Percentiles rank a stretch among this genome's conserved stretches.
Conservation (phyloP, 257 asterid species). For the Ophiorrhiza pumila region DNA sequence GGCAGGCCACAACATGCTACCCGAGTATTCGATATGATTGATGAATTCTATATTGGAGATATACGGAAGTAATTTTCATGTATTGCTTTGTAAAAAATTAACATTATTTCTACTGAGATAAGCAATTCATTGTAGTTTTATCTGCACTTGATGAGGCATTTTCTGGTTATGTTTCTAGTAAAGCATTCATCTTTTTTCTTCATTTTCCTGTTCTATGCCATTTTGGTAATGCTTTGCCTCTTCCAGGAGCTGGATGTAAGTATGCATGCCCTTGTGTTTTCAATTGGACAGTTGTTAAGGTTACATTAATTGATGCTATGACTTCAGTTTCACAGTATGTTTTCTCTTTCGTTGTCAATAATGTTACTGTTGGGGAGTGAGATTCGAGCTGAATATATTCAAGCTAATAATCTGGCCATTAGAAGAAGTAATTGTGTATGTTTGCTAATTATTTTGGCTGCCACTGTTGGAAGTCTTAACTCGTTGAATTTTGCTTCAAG, state of each 20-base stretch:
- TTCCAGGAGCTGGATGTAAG: too few relatives aligned
- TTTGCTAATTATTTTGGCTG: not conserved
- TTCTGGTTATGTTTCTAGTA: not conserved
- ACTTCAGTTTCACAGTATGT: too few relatives aligned
- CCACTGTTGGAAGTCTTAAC: not conserved
- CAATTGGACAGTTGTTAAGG: not conserved
- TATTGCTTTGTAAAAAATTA: constrained; percentile 11
- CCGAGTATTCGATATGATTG: constrained; percentile 84
- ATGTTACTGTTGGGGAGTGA: not conserved
- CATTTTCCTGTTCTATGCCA: not conserved
- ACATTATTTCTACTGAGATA: constrained; percentile 1
- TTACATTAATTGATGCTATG: too few relatives aligned
- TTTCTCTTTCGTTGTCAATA: not conserved
- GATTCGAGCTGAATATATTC: not conserved
- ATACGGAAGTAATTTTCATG: constrained; percentile 35
- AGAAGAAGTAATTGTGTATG: not conserved
- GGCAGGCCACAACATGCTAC: constrained; percentile 95
- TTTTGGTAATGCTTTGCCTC: too few relatives aligned
- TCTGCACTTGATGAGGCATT: not conserved
- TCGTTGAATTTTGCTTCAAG: not conserved
- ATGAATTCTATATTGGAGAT: constrained; percentile 73
- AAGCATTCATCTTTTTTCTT: not conserved
- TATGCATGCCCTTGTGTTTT: not conserved
- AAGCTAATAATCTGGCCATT: not conserved
- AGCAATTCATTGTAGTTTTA: constrained; percentile 1